A percentile compares a stretch with the other conserved stretches of the same genome.
phyloP scores from a whole-genome alignment of 202 grass and related monocot species.

The Elaeis oleifera region DNA sequence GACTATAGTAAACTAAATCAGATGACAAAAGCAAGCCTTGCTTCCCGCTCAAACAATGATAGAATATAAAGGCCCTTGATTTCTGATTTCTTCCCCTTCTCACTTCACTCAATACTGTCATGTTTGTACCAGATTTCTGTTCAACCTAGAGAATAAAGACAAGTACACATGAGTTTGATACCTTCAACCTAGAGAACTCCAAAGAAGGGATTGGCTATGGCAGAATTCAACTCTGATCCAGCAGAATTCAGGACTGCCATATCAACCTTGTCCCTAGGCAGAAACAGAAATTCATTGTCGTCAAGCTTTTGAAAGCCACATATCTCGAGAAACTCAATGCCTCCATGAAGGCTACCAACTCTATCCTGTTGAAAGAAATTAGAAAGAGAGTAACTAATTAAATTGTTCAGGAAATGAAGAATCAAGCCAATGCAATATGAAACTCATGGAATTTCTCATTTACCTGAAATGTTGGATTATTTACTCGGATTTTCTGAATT shows the following conservation, averaged over 20 bases:
- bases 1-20: too few relatives aligned
- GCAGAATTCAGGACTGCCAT: slow-evolving; percentile 52
- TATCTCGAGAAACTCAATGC: slow-evolving; percentile 71
- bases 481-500: slow-evolving; percentile 87
- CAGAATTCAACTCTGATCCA: slow-evolving; percentile 72
- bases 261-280: slow-evolving; percentile 79
- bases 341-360: slow-evolving; percentile 65
- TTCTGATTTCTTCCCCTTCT: too few relatives aligned
- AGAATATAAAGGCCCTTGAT: too few relatives aligned
- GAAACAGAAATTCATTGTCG: slow-evolving; percentile 53
- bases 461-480: slow-evolving; percentile 81
- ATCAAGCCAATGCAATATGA: neutral
- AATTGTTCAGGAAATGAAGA: neutral
- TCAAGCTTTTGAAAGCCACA: slow-evolving; percentile 90
- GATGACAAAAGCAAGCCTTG: too few relatives aligned
- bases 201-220: slow-evolving; percentile 92
- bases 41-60: too few relatives aligned
- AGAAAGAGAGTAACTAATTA: neutral
- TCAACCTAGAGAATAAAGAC: too few relatives aligned
- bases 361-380: slow-evolving; percentile 52
- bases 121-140: too few relatives aligned
- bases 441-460: neutral
- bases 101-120: too few relatives aligned
- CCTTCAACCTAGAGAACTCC: slow-evolving; percentile 40
- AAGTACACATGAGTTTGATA: too few relatives aligned